Base-by-base conservation (phyloP, 371 early-diverging fungal genomes). In the Mortierella sp. region DNA sequence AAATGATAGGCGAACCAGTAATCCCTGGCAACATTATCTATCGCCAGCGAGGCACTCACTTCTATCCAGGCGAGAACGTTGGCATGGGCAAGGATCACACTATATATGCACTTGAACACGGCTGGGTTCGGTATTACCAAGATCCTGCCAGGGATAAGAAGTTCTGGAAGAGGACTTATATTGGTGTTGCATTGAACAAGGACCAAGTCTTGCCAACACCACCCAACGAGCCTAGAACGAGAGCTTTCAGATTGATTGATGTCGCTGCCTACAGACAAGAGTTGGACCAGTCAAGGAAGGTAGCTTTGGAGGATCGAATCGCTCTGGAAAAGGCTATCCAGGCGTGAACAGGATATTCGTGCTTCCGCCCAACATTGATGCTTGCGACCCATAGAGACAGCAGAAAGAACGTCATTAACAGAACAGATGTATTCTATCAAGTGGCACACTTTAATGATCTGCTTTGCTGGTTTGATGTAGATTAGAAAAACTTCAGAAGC, bases 81-180 rank as follows among this genome's bases (percentile, higher is more conserved):
- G 94, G 92, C 14, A 89, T 94, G 73, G 96, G 96, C 55, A 89
- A 91, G 66, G 98, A 96, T 81, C 95, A 94, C 80, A 98, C 98
- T 16, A 77, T 97, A 48, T 95, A 79, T 79, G 94, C 97, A 25
- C 79, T 92, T 41, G 84, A 85, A 45, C 84, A 88, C 1, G 98
- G 98, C n/a, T 90, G 88, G 63, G 96, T 98, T 31, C 88, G 87
- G 60, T 91, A 95, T 60, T 95, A 95, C 63, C 92, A 91, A 63
- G 83, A 92, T 55, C 87, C 86, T 27, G 82, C 80, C 70, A 82
- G 86, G 59, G 83, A 88, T 54, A 87, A 88, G 63, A 76, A 76
- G 70, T 76, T 68, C 45, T 76, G 77, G 77, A 84, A 90, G 73
- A 85, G 94, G 51, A 84, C 94, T 54, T 88, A 86, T 67, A 91